Base-by-base conservation (phyloP, 2,329 filamentous ascomycete genomes). In the Aspergillus niger region DNA sequence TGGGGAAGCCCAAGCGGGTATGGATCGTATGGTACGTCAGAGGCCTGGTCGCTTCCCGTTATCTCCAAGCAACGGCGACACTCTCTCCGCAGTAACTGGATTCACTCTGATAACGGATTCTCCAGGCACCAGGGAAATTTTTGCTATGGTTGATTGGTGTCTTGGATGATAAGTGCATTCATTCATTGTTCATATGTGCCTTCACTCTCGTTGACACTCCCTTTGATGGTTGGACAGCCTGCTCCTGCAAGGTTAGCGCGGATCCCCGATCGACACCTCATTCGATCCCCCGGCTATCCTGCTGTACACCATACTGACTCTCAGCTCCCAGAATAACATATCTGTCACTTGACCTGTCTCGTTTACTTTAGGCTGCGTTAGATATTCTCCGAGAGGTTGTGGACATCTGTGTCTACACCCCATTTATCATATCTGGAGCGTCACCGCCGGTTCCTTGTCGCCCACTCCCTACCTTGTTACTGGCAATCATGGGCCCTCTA, bases 401-500 rank as follows among this genome's bases (percentile, higher is more conserved):
- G 10, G 13, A 2, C 13, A 3, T 13, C 13, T 13, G n/a, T 24
- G 5, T 22, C 20, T 44, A 22, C 41, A 44, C 22, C 5, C 20
- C 20, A 24, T 22, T n/a, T 11, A 24, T 22, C 41, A 24, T 15
- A 11, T 15, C 20, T 7, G 41, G 10, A 20, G 41, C 41, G 32
- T 36, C 32, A 36, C 11, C 41, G 13, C 20, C 20, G 41, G 24
- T 22, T 44, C 20, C 11, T 24, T 22, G 20, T 44, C 17, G 41
- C 44, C 44, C 10, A 49, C 44, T 50, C 17, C 47, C 26, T 30
- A 17, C 47, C 26, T 30, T 47, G 15, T 32, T n/a, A 17, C 48
- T 13, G n/a, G 38, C 38, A 50, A 66, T 52, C 10, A 97, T 96
- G 92, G 81, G 89, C 62, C 81, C 86, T 22, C 85, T 94, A 55